phyloP scores from a whole-genome alignment of 768 basidiomycete genomes.

The Pisolithus orientalis region DNA sequence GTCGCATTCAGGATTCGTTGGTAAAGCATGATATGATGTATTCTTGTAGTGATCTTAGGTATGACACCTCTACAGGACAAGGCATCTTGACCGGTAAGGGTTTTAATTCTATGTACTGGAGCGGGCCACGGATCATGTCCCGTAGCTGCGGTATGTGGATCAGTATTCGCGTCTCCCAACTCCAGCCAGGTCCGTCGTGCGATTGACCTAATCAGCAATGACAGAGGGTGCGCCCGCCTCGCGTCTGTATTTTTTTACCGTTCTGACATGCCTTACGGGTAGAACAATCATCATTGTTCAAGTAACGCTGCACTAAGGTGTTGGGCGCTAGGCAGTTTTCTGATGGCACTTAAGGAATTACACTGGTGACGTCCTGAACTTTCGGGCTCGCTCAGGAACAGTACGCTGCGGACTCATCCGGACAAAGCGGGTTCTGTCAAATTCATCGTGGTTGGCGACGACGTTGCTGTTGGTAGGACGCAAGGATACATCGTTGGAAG shows the following conservation, averaged over 20 bases:
- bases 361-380: conserved; percentile 87
- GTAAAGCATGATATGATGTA: conserved; percentile 31
- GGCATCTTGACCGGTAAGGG: conserved; percentile 69
- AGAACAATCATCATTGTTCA: conserved; percentile 82
- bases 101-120: neutral
- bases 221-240: conserved; percentile 50
- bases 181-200: conserved; percentile 77
- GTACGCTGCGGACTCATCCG: conserved; percentile 63
- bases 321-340: neutral
- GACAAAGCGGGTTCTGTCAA: conserved; percentile 60
- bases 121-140: neutral
- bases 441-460: conserved; percentile 84
- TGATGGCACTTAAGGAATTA: conserved; percentile 54
- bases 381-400: conserved; percentile 87
- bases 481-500: conserved; percentile 84
- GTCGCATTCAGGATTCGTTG: conserved; percentile 85
- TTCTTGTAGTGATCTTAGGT: neutral
- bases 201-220: conserved; percentile 68
- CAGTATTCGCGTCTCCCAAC: conserved; percentile 87
- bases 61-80: conserved; percentile 38
- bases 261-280: neutral
- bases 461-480: conserved; percentile 77
- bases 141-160: conserved; percentile 76
- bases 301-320: conserved; percentile 37
- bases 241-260: neutral